These are phyloP conservation scores for Vigna radiata DNA, from an alignment of 306 rosid species.

Conservation along the genomic window DNA sequence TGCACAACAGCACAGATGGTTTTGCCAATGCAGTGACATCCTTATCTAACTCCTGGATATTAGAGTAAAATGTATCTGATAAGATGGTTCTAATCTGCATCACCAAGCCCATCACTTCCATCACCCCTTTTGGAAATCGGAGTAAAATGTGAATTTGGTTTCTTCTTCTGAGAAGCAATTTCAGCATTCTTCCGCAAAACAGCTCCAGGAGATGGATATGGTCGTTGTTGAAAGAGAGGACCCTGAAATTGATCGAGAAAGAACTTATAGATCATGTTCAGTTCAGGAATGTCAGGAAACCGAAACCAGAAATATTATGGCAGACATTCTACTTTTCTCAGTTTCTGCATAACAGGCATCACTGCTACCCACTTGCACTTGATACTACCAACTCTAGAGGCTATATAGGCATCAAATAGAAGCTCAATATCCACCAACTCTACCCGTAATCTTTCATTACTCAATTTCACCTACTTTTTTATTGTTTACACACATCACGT, in stretches of 20 bases:
- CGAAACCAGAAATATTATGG: constrained; percentile 25
- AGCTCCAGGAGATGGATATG: constrained; percentile 99
- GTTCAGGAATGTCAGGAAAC: constrained; percentile 30
- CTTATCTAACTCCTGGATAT: constrained; percentile 25
- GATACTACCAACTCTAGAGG: constrained; percentile 14
- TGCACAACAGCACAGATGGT: constrained; percentile 35
- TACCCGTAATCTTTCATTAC: constrained; percentile 17
- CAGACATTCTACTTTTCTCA: constrained; percentile 20
- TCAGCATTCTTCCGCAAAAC: constrained; percentile 93
- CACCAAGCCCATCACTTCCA: constrained; percentile 99
- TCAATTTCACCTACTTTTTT: constrained; percentile 1
- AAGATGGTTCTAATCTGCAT: constrained; percentile 70
- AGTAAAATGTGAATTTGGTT: constrained; percentile 65
- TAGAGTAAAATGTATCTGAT: constrained; percentile 30
- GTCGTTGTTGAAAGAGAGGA: constrained; percentile 98
- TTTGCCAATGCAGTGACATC: constrained; percentile 32
- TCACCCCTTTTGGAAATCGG: constrained; percentile 93
- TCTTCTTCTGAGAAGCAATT: constrained; percentile 84
- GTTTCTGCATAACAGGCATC: constrained; percentile 15
- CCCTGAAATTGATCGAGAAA: constrained; percentile 68
- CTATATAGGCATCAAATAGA: constrained; percentile 6
- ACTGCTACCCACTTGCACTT: constrained; percentile 5
- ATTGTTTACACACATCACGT: not conserved
- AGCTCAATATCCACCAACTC: constrained; percentile 7
- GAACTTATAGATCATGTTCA: constrained; percentile 18